phyloP scores from a whole-genome alignment of 2,329 filamentous ascomycete species.

The Pseudopyricularia javanii region DNA sequence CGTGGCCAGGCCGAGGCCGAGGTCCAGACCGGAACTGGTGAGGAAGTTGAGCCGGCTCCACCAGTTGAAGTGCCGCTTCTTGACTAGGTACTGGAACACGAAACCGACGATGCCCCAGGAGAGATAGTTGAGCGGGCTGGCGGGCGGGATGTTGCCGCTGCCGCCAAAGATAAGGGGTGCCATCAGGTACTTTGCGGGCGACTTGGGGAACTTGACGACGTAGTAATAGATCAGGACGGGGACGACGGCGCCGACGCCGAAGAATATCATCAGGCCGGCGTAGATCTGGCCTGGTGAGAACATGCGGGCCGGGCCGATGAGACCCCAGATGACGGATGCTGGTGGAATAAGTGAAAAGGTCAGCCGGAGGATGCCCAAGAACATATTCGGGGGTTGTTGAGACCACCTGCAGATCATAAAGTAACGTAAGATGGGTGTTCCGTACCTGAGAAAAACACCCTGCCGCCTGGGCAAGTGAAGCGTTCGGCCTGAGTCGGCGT shows the following conservation, averaged over 20 bases:
- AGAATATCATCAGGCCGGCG: slow-evolving; percentile 46
- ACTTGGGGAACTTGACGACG: slow-evolving; percentile 36
- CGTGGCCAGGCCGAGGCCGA: slow-evolving; percentile 54
- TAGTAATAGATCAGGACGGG: slow-evolving; percentile 39
- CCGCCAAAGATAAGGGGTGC: slow-evolving; percentile 52
- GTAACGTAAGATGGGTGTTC: not conserved
- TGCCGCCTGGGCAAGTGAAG: slow-evolving; percentile 52
- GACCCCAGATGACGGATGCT: slow-evolving; percentile 57
- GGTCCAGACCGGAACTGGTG: slow-evolving; percentile 56
- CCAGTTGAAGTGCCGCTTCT: slow-evolving; percentile 52
- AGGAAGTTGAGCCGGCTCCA: slow-evolving; percentile 66
- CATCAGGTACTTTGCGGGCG: slow-evolving; percentile 40
- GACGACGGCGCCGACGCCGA: slow-evolving; percentile 38
- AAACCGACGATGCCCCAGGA: slow-evolving; percentile 62
- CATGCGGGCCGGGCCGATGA: slow-evolving; percentile 50
- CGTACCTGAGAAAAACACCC: slow-evolving; percentile 50
- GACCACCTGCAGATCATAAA: too few species aligned
- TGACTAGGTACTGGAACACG: slow-evolving; percentile 57
- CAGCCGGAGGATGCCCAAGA: not conserved
- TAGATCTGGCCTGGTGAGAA: slow-evolving; percentile 53
- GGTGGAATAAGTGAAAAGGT: slow-evolving; percentile 2
- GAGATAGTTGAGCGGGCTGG: slow-evolving; percentile 62
- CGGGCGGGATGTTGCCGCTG: slow-evolving; percentile 45
- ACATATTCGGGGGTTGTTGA: too few species aligned
- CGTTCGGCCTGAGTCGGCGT: slow-evolving; percentile 39